Conservation (phyloP, 371 early-diverging fungal genomes). For the Apophysomyces ossiformis region DNA sequence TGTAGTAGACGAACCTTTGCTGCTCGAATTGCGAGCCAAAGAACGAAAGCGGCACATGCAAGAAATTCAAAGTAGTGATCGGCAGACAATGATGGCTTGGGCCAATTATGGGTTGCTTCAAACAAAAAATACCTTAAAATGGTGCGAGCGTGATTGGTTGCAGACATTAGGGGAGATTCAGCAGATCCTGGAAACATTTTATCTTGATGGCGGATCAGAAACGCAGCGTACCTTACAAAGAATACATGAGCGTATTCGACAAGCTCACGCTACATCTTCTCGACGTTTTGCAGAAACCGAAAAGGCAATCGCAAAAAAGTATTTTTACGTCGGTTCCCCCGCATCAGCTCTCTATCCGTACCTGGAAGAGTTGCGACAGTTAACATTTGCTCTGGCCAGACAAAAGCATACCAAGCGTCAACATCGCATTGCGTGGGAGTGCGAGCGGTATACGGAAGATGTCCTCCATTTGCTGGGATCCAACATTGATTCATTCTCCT, state of each 20-base stretch:
- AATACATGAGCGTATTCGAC: not conserved
- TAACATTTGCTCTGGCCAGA: not conserved
- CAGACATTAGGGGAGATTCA: not conserved
- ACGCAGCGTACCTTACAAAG: not conserved
- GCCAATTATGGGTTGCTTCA: not conserved
- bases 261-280: not conserved
- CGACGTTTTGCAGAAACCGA: not conserved
- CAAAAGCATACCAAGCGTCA: not conserved
- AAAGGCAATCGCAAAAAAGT: not conserved
- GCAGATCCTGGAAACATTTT: not conserved
- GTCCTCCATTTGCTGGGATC: not conserved
- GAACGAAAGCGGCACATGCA: not conserved
- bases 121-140: not conserved
- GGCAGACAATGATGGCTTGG: not conserved
- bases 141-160: constrained; percentile 5
- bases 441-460: not conserved
- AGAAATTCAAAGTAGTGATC: not conserved
- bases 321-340: not conserved
- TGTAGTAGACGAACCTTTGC: not conserved
- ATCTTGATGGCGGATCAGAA: not conserved
- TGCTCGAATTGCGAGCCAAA: not conserved
- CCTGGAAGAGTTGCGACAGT: not conserved
- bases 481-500: not conserved
- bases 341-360: not conserved
- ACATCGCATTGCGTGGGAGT: constrained; percentile 1